Percentiles rank a stretch among this genome's conserved stretches.
These are phyloP conservation scores for Leptographium procerum DNA, from an alignment of 2,329 filamentous ascomycete genomes.

Conservation along the genomic window DNA sequence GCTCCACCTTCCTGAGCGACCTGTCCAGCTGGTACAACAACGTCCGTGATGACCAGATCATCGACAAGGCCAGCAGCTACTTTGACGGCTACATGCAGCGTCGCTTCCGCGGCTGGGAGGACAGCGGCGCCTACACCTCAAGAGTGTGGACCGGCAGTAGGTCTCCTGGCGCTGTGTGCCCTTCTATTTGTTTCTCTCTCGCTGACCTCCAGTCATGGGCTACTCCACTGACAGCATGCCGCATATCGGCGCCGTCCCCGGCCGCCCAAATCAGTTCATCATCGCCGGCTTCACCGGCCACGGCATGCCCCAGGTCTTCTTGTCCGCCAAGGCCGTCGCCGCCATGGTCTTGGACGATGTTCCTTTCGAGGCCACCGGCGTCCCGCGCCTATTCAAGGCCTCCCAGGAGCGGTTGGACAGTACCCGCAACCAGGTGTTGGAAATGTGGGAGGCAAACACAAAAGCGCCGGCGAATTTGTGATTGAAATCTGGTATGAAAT, in stretches of 20 bases:
- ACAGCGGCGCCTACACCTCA: constrained; percentile 22
- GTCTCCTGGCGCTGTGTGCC: constrained; percentile 3
- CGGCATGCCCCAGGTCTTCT: constrained; percentile 36
- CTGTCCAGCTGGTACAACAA: constrained; percentile 31
- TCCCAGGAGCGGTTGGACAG: constrained; percentile 9
- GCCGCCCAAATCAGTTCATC: constrained; percentile 27
- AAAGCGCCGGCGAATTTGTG: not conserved
- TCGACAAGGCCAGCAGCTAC: constrained; percentile 29
- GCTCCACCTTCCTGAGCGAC: constrained; percentile 20
- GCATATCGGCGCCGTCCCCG: constrained; percentile 31
- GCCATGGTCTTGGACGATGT: constrained; percentile 22
- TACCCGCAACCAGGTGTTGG: not conserved
- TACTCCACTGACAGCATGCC: constrained; percentile 32
- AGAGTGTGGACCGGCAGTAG: constrained; percentile 29
- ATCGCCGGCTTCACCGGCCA: constrained; percentile 39
- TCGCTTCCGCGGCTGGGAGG: constrained; percentile 37
- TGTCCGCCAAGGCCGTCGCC: constrained; percentile 27
- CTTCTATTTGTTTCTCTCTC: constrained; percentile 18
- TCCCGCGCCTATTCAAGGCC: constrained; percentile 25
- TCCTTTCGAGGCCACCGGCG: constrained; percentile 22
- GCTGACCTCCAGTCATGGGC: constrained; percentile 25
- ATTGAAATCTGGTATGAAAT: not conserved
- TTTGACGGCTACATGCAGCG: constrained; percentile 38
- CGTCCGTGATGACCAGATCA: constrained; percentile 30
- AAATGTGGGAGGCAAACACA: not conserved